Conservation (phyloP, 1,139 yeast genomes). For the Diutina pseudorugosa region DNA sequence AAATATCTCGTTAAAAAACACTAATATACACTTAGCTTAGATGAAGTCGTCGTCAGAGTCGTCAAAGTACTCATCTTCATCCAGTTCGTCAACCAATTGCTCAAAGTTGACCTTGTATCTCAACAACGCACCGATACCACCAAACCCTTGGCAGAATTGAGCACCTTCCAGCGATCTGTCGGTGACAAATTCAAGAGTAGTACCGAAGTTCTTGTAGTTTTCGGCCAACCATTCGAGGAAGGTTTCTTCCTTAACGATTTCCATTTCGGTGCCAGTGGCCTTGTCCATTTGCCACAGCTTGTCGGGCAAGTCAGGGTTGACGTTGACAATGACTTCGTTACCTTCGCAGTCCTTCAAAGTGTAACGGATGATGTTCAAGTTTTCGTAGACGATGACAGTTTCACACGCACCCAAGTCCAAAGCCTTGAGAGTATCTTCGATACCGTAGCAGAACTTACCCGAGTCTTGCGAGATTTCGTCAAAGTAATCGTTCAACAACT, state of each 20-base stretch:
- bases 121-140: constrained; percentile 95
- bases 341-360: constrained; percentile 80
- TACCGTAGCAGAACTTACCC: constrained; percentile 95
- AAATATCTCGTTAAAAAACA: not conserved
- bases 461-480: constrained; percentile 96
- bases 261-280: constrained; percentile 83
- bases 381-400: constrained; percentile 83
- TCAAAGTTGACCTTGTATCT: constrained; percentile 96
- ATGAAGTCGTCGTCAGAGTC: constrained; percentile 53
- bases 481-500: constrained; percentile 78
- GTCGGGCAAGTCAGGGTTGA: constrained; percentile 58
- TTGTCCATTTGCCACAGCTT: constrained; percentile 72
- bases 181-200: constrained; percentile 88
- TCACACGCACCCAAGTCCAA: constrained; percentile 95
- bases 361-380: constrained; percentile 74
- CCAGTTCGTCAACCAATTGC: constrained; percentile 81
- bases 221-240: constrained; percentile 97
- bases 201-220: constrained; percentile 88
- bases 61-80: constrained; percentile 76
- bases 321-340: constrained; percentile 61
- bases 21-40: constrained; percentile 9
- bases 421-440: constrained; percentile 91
- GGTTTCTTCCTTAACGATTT: constrained; percentile 67
- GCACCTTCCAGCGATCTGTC: constrained; percentile 98
- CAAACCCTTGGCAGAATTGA: constrained; percentile 93